Evolutionary conservation across 805 yeast species (phyloP).

Genomic region (Wickerhamiella allomyrinae): DNA sequence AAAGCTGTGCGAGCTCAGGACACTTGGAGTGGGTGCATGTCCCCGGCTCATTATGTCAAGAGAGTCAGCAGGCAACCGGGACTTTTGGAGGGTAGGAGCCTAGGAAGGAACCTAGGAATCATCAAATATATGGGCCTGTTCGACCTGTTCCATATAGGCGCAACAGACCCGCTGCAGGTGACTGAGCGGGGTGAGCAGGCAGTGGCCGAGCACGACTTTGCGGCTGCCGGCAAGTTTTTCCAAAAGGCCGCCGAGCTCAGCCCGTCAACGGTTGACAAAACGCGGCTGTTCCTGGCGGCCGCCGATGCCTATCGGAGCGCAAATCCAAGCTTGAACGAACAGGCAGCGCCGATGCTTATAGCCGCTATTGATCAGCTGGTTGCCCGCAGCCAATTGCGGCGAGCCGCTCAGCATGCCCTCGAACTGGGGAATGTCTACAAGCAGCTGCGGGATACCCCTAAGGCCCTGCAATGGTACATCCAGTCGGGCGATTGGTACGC

Average conservation of each 20-base stretch:
- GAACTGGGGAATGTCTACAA: conserved; percentile 12
- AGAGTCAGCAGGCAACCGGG: background rate
- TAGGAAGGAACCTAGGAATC: no score
- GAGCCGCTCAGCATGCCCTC: conserved; percentile 11
- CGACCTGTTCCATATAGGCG: background rate
- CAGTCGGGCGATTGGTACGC: conserved; percentile 9
- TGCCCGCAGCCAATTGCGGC: conserved; percentile 10
- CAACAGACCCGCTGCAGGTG: conserved; percentile 5
- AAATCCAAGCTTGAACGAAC: background rate
- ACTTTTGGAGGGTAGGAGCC: no score
- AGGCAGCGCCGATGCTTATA: background rate
- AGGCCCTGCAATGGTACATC: conserved; percentile 8
- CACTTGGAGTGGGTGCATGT: background rate
- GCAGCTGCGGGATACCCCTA: conserved; percentile 1
- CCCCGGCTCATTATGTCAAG: background rate
- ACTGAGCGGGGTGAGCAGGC: conserved; percentile 8
- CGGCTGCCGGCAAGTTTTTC: conserved; percentile 11
- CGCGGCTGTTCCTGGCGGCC: background rate
- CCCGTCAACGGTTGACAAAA: conserved; percentile 2
- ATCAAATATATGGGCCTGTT: background rate
- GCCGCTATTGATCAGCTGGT: background rate
- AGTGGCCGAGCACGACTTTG: conserved; percentile 5
- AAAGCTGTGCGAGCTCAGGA: background rate
- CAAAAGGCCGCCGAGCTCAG: conserved; percentile 6
- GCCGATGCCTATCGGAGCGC: background rate